Evolutionary conservation across 257 asterid genomes (phyloP).

Genomic region (Agastache rugosa): DNA sequence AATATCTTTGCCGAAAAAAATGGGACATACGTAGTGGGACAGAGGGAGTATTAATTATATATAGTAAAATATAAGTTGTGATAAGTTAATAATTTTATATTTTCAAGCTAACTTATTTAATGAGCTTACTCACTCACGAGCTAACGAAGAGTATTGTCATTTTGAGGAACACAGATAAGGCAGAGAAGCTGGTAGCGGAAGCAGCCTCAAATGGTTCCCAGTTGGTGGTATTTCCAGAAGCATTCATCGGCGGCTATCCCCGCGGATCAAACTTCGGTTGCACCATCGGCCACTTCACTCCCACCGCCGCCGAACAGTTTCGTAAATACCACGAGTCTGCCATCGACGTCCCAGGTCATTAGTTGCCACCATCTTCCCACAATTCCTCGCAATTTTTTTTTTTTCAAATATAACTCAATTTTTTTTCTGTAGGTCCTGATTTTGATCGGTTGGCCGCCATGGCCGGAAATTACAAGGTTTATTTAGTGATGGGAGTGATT

Average conservation of each 20-base stretch:
- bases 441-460: conserved; percentile 88
- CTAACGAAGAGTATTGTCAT: too few species aligned
- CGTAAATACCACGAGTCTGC: conserved; percentile 86
- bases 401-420: too few species aligned
- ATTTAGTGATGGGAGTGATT: conserved; percentile 85
- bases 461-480: conserved; percentile 91
- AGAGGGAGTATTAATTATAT: too few species aligned
- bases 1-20: too few species aligned
- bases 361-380: too few species aligned
- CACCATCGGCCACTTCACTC: conserved; percentile 78
- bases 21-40: too few species aligned
- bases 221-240: conserved; percentile 95
- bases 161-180: conserved; percentile 62
- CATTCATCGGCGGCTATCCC: conserved; percentile 96
- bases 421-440: conserved; percentile 95
- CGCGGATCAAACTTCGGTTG: conserved; percentile 91
- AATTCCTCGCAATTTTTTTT: too few species aligned
- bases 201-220: conserved; percentile 89
- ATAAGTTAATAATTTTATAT: too few species aligned
- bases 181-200: conserved; percentile 92
- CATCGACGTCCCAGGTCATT: conserved; percentile 96
- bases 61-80: too few species aligned
- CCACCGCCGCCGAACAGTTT: conserved; percentile 90
- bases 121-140: too few species aligned
- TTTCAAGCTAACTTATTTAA: too few species aligned